Evolutionary conservation across 805 yeast species (phyloP).

Genomic region (Pichia insulana): DNA sequence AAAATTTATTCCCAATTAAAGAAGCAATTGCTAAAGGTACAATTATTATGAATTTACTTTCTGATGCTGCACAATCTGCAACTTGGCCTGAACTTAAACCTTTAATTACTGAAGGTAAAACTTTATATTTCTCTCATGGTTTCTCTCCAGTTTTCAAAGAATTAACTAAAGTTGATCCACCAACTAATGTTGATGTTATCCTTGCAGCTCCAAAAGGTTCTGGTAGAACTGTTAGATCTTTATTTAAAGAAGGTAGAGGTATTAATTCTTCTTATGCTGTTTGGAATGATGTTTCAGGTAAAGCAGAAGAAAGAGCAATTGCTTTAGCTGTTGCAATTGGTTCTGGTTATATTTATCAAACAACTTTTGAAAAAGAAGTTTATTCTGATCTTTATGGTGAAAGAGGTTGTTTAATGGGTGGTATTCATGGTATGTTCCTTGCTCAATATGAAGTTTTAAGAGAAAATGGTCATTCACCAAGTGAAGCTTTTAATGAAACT

Average conservation of each 20-base stretch:
- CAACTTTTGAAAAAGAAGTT: slow-evolving; percentile 98
- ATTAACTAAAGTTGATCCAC: slow-evolving; percentile 93
- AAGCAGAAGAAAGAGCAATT: slow-evolving; percentile 98
- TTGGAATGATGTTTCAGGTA: slow-evolving; percentile 98
- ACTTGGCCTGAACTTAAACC: slow-evolving; percentile 89
- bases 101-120: slow-evolving; percentile 90
- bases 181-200: slow-evolving; percentile 91
- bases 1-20: slow-evolving; percentile 88
- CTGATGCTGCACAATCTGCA: slow-evolving; percentile 99
- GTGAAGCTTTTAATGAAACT: slow-evolving; percentile 99
- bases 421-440: slow-evolving; percentile 99
- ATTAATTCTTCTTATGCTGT: slow-evolving; percentile 99
- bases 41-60: slow-evolving; percentile 91
- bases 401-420: slow-evolving; percentile 99
- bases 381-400: slow-evolving; percentile 99
- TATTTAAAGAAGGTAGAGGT: slow-evolving; percentile 99
- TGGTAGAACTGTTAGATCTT: slow-evolving; percentile 98
- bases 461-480: slow-evolving; percentile 99
- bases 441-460: slow-evolving; percentile 99
- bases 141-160: slow-evolving; percentile 99
- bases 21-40: slow-evolving; percentile 94
- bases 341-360: slow-evolving; percentile 99
- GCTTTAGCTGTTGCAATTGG: slow-evolving; percentile 99
- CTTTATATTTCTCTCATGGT: slow-evolving; percentile 98
- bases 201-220: slow-evolving; percentile 99